Evolutionary conservation across 2,329 filamentous ascomycete genomes (phyloP).

Genomic region (Sporothrix dimorphospora): DNA sequence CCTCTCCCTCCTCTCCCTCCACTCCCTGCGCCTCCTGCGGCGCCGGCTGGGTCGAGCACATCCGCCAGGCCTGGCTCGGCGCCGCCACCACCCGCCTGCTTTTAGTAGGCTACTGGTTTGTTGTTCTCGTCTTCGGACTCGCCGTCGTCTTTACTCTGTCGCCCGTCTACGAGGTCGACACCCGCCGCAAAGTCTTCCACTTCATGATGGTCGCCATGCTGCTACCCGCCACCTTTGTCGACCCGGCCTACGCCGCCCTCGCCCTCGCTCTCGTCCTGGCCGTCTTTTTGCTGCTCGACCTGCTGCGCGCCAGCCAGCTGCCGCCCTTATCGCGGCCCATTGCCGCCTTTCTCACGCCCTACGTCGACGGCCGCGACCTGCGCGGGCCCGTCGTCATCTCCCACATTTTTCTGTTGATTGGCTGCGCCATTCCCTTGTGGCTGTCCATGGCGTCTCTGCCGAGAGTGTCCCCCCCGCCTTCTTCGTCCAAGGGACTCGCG

Average conservation of each 20-base stretch:
- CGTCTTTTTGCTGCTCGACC: constrained; percentile 84
- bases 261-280: constrained; percentile 79
- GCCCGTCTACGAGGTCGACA: constrained; percentile 86
- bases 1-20: neutral
- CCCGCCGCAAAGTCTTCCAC: constrained; percentile 94
- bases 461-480: too few species aligned
- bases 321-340: constrained; percentile 86
- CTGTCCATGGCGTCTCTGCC: constrained; percentile 73
- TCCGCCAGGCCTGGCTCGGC: constrained; percentile 68
- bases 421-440: constrained; percentile 94
- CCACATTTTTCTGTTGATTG: constrained; percentile 93
- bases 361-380: constrained; percentile 91
- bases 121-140: constrained; percentile 71
- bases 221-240: constrained; percentile 80
- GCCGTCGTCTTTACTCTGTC: constrained; percentile 74
- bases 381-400: constrained; percentile 93
- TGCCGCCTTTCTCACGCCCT: constrained; percentile 84
- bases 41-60: constrained; percentile 64
- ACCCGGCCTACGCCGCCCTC: constrained; percentile 80
- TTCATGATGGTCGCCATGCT: constrained; percentile 99
- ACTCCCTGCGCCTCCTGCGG: constrained; percentile 45
- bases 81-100: constrained; percentile 80
- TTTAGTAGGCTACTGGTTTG: constrained; percentile 72
- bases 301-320: constrained; percentile 87
- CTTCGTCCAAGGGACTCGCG: too few species aligned